phyloP scores from a whole-genome alignment of 768 basidiomycete genomes.

The Russula sp. region DNA sequence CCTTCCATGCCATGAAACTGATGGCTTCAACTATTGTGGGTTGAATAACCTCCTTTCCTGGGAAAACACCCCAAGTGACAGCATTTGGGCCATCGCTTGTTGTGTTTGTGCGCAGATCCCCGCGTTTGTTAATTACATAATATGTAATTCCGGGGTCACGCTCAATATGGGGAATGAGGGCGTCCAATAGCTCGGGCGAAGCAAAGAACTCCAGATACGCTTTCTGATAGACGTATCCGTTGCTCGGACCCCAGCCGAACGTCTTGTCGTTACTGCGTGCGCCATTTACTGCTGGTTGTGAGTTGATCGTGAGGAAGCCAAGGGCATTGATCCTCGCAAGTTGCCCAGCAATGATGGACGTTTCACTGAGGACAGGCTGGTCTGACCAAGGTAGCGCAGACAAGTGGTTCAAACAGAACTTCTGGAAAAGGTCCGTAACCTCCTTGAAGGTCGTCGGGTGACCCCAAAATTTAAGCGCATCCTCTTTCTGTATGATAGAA shows the following conservation, averaged over 20 bases:
- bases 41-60: slow-evolving; percentile 92
- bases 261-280: slow-evolving; percentile 74
- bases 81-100: slow-evolving; percentile 95
- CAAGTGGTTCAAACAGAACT: slow-evolving; percentile 72
- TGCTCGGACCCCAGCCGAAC: slow-evolving; percentile 90
- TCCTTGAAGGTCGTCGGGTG: slow-evolving; percentile 61
- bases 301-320: slow-evolving; percentile 96
- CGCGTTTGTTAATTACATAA: slow-evolving; percentile 94
- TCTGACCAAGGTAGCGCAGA: slow-evolving; percentile 93
- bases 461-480: slow-evolving; percentile 85
- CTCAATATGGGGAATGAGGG: slow-evolving; percentile 76
- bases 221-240: slow-evolving; percentile 96
- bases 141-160: slow-evolving; percentile 87
- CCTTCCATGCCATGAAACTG: slow-evolving; percentile 99
- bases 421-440: slow-evolving; percentile 65
- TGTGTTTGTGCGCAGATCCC: slow-evolving; percentile 91
- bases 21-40: slow-evolving; percentile 96
- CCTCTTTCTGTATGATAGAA: slow-evolving; percentile 55
- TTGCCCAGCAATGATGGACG: slow-evolving; percentile 65
- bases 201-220: slow-evolving; percentile 97
- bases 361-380: slow-evolving; percentile 78
- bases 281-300: slow-evolving; percentile 93
- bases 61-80: slow-evolving; percentile 99
- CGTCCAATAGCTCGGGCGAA: slow-evolving; percentile 58
- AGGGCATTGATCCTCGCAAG: slow-evolving; percentile 81